Evolutionary conservation across 352 stramenopile species (phyloP), one percentile per base, ranked within the genome.

Genomic region (Aphanomyces cochlioides): DNA sequence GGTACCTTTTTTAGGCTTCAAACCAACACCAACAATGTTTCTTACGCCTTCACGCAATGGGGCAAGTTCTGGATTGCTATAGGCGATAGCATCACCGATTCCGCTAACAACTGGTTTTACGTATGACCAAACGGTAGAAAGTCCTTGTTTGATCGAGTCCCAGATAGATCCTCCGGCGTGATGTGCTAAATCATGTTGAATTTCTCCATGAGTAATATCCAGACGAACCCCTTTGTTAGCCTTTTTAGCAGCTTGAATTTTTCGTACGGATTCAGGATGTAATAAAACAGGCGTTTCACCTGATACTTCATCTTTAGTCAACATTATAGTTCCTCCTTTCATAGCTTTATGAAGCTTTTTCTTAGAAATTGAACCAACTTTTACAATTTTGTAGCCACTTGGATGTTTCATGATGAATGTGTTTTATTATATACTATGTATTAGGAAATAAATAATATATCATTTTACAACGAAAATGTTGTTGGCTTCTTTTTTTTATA

Each of bases 151-250:
- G 2, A 50, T 50, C 10, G 43, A 50, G 17, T 50, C 43, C 43
- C 43, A 50, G 17, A 50, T 50, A 50, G 10, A n/a, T 50, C 43
- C 43, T n/a, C 43, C 43, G 28, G 28, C 28, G 28, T 28, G 28
- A 28, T 28, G 28, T 28, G 28, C 28, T 50, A n/a, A n/a, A 50
- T 50, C 43, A 50, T 50, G 17, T 12, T 50, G 10, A 50, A 50
- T 50, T n/a, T 50, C 43, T 50, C 43, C 43, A n/a, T n/a, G 43
- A 50, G 43, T n/a, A n/a, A 50, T n/a, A 50, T 50, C 17, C 43
- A 50, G 43, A 50, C 43, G 43, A 50, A 50, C 43, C 17, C 43
- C 43, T 50, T 50, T 50, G 10, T 50, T 50, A 50, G 2, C 43
- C 17, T 50, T 50, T 50, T 50, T n/a, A 50, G 43, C 43, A 28